Percentiles rank a stretch among this genome's conserved stretches.
Conservation (phyloP, 805 yeast genomes). For the Nakazawaea ambrosiae region DNA sequence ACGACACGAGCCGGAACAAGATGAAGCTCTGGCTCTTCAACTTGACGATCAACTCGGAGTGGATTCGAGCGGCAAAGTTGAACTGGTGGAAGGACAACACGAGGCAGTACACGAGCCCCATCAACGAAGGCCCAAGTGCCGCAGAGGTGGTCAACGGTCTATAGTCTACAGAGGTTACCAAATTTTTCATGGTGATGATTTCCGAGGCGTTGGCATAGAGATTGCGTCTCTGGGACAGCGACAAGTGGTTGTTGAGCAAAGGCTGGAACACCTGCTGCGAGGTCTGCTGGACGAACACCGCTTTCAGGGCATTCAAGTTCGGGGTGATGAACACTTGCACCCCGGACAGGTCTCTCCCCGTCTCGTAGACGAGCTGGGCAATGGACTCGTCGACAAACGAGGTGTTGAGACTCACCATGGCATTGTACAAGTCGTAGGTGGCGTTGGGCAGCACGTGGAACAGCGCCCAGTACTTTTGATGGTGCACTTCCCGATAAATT, state of each 20-base stretch:
- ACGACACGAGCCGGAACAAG: conserved; percentile 41
- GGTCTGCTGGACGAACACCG: conserved; percentile 14
- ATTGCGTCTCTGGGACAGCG: not conserved
- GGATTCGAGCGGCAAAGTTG: conserved; percentile 49
- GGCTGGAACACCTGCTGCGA: not conserved
- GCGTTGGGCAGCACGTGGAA: conserved; percentile 46
- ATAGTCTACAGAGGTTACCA: conserved; percentile 31
- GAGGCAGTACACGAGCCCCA: conserved; percentile 66
- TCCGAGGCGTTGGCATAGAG: conserved; percentile 1
- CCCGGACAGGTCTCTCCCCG: conserved; percentile 54
- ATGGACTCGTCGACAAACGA: conserved; percentile 22
- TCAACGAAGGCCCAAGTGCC: conserved; percentile 59
- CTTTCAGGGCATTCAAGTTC: conserved; percentile 28
- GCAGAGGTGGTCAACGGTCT: conserved; percentile 44
- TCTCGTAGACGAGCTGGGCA: conserved; percentile 40
- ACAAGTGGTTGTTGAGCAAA: not conserved
- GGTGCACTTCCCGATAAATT: conserved; percentile 37
- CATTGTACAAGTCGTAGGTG: conserved; percentile 29
- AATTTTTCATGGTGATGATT: conserved; percentile 13
- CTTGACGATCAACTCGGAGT: conserved; percentile 39
- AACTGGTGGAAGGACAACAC: conserved; percentile 64
- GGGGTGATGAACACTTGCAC: conserved; percentile 40
- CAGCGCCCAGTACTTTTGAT: conserved; percentile 61
- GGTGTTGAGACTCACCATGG: conserved; percentile 30
- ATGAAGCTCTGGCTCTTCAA: conserved; percentile 40